Percentiles rank a stretch among this genome's conserved stretches.
phyloP scores from a whole-genome alignment of 257 asterid species.

The Scutellaria galericulata region DNA sequence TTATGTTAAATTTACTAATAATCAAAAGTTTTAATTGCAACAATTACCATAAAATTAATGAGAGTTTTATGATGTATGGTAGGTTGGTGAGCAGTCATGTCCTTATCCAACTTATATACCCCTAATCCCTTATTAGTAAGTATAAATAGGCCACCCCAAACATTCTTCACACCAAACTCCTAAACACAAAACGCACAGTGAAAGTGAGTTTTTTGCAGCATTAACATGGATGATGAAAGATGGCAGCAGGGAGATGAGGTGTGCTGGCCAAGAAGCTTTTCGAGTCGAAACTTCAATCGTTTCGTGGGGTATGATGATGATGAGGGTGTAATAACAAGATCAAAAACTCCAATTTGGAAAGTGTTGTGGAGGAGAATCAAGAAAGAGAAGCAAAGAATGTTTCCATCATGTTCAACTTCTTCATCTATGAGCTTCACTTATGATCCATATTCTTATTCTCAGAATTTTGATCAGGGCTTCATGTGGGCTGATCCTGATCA shows the following conservation, averaged over 20 bases:
- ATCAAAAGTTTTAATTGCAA: no score
- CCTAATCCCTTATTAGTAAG: neutral
- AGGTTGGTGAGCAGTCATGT: no score
- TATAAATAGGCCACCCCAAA: conserved; percentile 25
- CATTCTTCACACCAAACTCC: conserved; percentile 3
- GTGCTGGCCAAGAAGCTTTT: conserved; percentile 47
- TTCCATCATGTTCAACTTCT: conserved; percentile 36
- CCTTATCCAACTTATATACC: neutral
- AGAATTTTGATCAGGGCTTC: conserved; percentile 64
- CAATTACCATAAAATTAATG: no score
- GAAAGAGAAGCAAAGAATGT: conserved; percentile 57
- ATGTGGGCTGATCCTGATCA: conserved; percentile 55
- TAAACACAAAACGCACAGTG: conserved; percentile 18
- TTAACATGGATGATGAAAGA: conserved; percentile 40
- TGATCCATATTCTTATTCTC: conserved; percentile 64
- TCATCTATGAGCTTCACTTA: conserved; percentile 51
- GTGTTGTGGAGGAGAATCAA: conserved; percentile 68
- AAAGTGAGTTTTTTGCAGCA: neutral
- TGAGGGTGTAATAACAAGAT: conserved; percentile 28
- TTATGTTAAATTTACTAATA: no score
- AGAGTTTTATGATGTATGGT: no score
- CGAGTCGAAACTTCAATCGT: conserved; percentile 46
- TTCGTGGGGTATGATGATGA: conserved; percentile 32
- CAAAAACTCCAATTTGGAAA: conserved; percentile 56
- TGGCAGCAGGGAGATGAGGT: conserved; percentile 37